Base-by-base conservation (phyloP, 805 yeast species). In the Candida ulmi region DNA sequence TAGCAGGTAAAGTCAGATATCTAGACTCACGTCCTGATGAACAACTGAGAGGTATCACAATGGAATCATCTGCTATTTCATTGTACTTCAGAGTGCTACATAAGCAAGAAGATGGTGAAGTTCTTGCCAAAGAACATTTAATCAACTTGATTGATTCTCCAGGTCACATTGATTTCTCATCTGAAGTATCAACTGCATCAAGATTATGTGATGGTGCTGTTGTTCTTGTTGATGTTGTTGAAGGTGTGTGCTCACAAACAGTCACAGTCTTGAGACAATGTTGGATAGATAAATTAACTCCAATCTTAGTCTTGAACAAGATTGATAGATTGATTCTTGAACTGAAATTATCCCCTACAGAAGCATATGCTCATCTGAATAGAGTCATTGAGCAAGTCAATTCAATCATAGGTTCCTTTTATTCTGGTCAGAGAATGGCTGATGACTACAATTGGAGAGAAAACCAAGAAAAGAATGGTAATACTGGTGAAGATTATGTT, bases 221-320 rank as follows among this genome's bases (percentile, higher is more conserved):
- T 3, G 95, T 93, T 0, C 66, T 93, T 13, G 96, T 93, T 2
- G 99, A 93, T 61, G 97, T 87, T 3, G 96, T 93, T 2, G 99
- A 93, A 64, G 99, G 99, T 19, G 98, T 93, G 0, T 90, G 97
- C 55, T 90, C 98, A 0, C 99, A 93, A 58, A 93, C 99, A 0
- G 85, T 93, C 11, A 90, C 93, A 15, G 99, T 93, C 2, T 66
- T 91, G 45, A 75, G 98, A 55, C 98, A 93, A 61, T 86, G 95
- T 37, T 93, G 98, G 97, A 77, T 83, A 5, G 99, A 93, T 57
- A 83, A 86, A 50, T 65, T 93, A 51, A 85, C 82, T 55, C 96
- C 98, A 2, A 66, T 93, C 15, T 69, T 93, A 40, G 96, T 93
- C 15, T 63, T 93, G 51, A 93, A 93, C 62, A 93, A 93, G 61